A percentile compares a stretch with the other conserved stretches of the same genome.
These are phyloP conservation scores for Spatholobus suberectus DNA, from an alignment of 306 rosid genomes.

Conservation along the genomic window DNA sequence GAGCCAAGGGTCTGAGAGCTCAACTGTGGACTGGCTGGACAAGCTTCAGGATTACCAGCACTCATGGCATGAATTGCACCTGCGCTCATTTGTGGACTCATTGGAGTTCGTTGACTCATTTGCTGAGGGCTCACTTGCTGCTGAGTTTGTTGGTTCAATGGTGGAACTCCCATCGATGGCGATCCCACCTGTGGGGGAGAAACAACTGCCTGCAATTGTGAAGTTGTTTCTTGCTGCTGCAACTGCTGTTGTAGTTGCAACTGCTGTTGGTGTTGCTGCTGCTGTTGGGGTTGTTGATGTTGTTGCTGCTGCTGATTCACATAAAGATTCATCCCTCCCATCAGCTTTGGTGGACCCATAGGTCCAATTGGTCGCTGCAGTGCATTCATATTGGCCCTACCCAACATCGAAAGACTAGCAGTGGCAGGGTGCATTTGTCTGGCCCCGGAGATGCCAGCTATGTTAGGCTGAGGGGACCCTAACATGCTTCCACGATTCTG, in stretches of 20 bases:
- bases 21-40: conserved; percentile 97
- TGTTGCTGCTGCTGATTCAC: conserved; percentile 73
- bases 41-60: conserved; percentile 89
- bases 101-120: conserved; percentile 90
- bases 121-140: conserved; percentile 93
- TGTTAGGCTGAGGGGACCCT: conserved; percentile 68
- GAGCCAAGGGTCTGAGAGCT: conserved; percentile 96
- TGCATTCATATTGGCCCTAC: conserved; percentile 62
- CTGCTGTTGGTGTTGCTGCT: conserved; percentile 46
- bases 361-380: conserved; percentile 77
- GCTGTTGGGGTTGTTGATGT: conserved; percentile 43
- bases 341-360: conserved; percentile 91
- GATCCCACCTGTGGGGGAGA: conserved; percentile 92
- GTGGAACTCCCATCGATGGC: conserved; percentile 85
- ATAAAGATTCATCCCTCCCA: conserved; percentile 66
- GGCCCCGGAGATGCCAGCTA: conserved; percentile 73
- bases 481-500: conserved; percentile 61
- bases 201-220: conserved; percentile 81
- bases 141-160: conserved; percentile 71
- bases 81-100: conserved; percentile 96
- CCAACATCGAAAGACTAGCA: conserved; percentile 70
- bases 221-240: conserved; percentile 75
- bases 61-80: conserved; percentile 86
- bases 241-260: conserved; percentile 49
- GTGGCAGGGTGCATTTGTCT: conserved; percentile 76